phyloP scores from a whole-genome alignment of 1,284 basidiomycete species.

The Trichosporon sp. region DNA sequence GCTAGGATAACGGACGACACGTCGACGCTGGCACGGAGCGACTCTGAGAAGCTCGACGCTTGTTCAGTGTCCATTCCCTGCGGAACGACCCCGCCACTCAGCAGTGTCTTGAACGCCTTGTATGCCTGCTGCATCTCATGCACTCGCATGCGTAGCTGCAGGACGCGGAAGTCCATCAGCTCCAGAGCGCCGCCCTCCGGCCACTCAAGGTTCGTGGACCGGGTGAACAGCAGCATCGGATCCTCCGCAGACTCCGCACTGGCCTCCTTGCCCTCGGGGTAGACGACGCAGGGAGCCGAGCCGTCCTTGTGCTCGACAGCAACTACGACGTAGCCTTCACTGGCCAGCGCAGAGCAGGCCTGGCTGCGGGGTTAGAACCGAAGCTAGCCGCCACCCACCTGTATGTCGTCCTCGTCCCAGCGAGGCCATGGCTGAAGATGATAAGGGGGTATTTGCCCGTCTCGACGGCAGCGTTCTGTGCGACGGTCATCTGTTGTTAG shows the following conservation, averaged over 20 bases:
- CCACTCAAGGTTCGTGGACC: slow-evolving; percentile 1
- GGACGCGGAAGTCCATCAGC: slow-evolving; percentile 53
- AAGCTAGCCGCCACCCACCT: slow-evolving; percentile 51
- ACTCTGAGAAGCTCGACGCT: slow-evolving; percentile 43
- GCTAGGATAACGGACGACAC: slow-evolving; percentile 55
- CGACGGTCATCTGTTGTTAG: neutral
- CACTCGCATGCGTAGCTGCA: slow-evolving; percentile 64
- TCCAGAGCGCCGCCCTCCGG: neutral
- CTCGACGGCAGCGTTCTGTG: neutral
- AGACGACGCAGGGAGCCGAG: slow-evolving; percentile 55
- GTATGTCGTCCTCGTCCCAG: slow-evolving; percentile 67
- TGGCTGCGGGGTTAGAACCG: slow-evolving; percentile 53
- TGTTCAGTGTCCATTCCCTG: slow-evolving; percentile 9
- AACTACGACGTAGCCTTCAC: slow-evolving; percentile 68
- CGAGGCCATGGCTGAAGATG: slow-evolving; percentile 75
- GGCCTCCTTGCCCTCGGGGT: slow-evolving; percentile 5
- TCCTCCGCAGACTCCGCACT: slow-evolving; percentile 52
- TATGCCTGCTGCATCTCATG: slow-evolving; percentile 62
- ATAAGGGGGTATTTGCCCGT: slow-evolving; percentile 60
- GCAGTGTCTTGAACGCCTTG: slow-evolving; percentile 35
- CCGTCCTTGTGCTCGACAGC: slow-evolving; percentile 75
- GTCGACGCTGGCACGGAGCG: slow-evolving; percentile 51
- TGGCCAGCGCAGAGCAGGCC: slow-evolving; percentile 63
- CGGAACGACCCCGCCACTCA: slow-evolving; percentile 9
- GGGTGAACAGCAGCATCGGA: neutral